Base-by-base conservation (phyloP, 345 rosid species). In the Chamaenerion angustifolium region DNA sequence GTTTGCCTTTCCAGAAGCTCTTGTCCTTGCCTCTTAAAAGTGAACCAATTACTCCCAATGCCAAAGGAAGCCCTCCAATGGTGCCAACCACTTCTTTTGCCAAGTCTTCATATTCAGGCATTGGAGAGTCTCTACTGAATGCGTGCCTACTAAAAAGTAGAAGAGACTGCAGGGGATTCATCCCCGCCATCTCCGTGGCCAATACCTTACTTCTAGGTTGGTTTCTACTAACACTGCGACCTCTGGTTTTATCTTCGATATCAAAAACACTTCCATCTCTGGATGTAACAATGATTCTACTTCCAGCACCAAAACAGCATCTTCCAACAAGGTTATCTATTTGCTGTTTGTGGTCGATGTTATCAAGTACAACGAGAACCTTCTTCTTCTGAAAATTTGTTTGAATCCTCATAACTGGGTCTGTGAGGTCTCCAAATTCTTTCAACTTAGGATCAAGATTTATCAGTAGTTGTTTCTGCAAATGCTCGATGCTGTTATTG, bases 21-120 rank as follows among this genome's bases (percentile, higher is more conserved):
- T n/a, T 0, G n/a, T 0, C 16, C 44, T 14, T 0, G 12, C 1
- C 0, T 0, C 0, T 0, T 3, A 45, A 0, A 1, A 44, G 0
- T 6, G 59, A 45, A 44, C 50, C 44, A 45, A 55, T 31, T 16
- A 55, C 25, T 19, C 0, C 35, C 2, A 55, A 3, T 15, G 58
- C 23, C 50, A 55, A 16, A 15, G 58, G 58, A 46, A 55, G 58
- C 0, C 43, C 17, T 55, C 50, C 44, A 1, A 1, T 43, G 7
- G 58, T 15, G 4, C 0, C 0, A 3, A 45, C 43, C 13, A 45
- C 45, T 27, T 45, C 0, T 7, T 25, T 31, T 3, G 58, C 45
- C 5, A 45, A 15, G 16, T 0, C 12, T 19, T 0, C 0, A n/a
- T 6, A 0, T 1, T 55, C 50, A 11, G 18, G 6, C 6, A 16